Conservation (phyloP, 768 basidiomycete genomes). For the Podaxis carcinomalis region DNA sequence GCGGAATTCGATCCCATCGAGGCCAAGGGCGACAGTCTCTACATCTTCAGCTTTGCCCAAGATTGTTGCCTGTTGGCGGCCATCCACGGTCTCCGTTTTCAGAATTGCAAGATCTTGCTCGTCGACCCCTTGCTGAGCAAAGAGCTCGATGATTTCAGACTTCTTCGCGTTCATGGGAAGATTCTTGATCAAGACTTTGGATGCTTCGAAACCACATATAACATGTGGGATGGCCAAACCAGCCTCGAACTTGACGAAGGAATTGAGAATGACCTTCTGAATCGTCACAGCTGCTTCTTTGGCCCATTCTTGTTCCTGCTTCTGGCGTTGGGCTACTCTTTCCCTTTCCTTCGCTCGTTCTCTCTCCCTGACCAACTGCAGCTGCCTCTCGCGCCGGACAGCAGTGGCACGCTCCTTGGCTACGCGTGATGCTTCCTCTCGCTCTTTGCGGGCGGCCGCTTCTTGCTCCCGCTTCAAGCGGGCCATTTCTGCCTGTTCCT, state of each 20-base stretch:
- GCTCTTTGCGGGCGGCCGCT: not conserved
- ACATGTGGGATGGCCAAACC: constrained; percentile 12
- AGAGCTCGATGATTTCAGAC: constrained; percentile 13
- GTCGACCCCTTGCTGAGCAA: constrained; percentile 13
- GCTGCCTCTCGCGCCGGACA: not conserved
- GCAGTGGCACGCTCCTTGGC: not conserved
- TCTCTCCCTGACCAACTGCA: not conserved
- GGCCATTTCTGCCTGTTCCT: not conserved
- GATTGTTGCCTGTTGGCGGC: constrained; percentile 36
- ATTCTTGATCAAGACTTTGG: constrained; percentile 13
- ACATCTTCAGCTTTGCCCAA: constrained; percentile 38
- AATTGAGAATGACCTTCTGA: constrained; percentile 9
- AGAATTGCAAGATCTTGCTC: not conserved
- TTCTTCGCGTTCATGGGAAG: constrained; percentile 11
- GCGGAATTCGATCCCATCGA: constrained; percentile 48
- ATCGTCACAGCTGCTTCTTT: constrained; percentile 6
- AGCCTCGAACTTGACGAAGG: constrained; percentile 20
- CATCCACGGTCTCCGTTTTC: constrained; percentile 20
- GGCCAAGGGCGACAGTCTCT: constrained; percentile 32
- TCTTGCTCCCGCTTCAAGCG: not conserved
- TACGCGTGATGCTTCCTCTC: not conserved
- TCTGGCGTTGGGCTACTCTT: not conserved
- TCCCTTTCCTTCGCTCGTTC: constrained; percentile 2
- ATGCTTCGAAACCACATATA: constrained; percentile 16
- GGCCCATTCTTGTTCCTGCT: constrained; percentile 8